Evolutionary conservation across 305 asterid genomes (phyloP), one percentile per base, ranked within the genome.

Genomic region (Coffea humblotiana): DNA sequence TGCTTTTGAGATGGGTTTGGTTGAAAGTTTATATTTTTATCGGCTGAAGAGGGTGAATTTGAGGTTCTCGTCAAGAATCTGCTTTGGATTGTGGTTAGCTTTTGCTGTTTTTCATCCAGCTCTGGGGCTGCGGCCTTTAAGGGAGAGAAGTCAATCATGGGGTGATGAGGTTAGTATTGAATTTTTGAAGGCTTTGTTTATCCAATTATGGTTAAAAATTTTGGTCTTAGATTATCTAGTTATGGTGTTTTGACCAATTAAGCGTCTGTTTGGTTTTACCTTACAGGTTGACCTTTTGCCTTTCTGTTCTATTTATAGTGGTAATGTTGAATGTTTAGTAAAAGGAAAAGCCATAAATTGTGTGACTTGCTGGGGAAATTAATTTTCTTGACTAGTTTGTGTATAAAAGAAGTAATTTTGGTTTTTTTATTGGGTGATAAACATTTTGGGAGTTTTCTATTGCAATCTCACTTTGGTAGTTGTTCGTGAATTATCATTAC

Each of bases 141-240:
- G 97, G 87, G 95, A 95, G 88, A 85, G 90, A 86, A 80, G 86
- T 73, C 89, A 87, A 79, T 87, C 97, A 8, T 95, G 98, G 99
- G 93, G 98, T 47, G 99, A 95, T 80, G 98, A 95, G 97, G 99
- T 93, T 84, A 83, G 93, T 81, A 25, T 13, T 78, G 51, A 74
- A 76, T 54, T 78, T 54, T 80, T 72, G 13, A 71, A 49, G n/a
- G 1, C 73, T 68, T 60, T 74, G 8, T 66, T 63, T 15, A 43
- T 35, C 58, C 63, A 19, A 3, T 64, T 79, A 40, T 58, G 58
- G 74, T 80, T 54, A 65, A 3, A 68, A 21, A 70, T 19, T 76
- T 18, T 48, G 15, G 8, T 47, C 43, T 65, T 45, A 65, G 43
- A 40, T 77, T 40, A 3, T 21, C 40, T 71, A 6, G 29, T 52